Base-by-base conservation (phyloP, 2,329 filamentous ascomycete species). In the Colletotrichum musicola region DNA sequence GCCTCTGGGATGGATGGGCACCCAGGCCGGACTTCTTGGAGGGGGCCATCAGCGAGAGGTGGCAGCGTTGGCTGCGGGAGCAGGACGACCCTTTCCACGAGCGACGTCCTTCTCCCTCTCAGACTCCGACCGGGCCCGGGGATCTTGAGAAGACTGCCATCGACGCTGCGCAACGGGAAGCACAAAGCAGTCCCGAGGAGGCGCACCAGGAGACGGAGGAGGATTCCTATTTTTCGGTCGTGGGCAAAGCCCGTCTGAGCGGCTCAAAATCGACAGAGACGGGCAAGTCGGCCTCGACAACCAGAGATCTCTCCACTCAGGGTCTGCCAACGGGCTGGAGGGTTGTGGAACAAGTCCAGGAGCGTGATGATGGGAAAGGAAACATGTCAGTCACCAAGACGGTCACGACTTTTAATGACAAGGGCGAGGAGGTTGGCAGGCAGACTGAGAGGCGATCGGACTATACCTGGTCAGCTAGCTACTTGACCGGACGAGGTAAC, bases 1-100 rank as follows among this genome's bases (percentile, higher is more conserved):
- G 70, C 18, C 64, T 72, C 6, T 72, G 68, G 70, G 70, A 71
- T 18, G 70, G 70, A 22, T 72, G 70, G 70, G 64, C 64, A 16
- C 38, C 70, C 5, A 64, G 64, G 13, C 68, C 70, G 6, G 64
- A 64, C 27, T 55, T 69, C 20, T 18, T 71, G 35, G 64, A 71
- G 3, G 65, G 59, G 16, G 57, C 59, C 40, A 62, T 69, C 42
- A 68, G 61, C 35, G 64, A 72, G 40, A 64, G 70, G 27, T 72
- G 70, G 70, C 61, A 40, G 13, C 69, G 64, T 22, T 72, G 70
- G 70, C 42, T 72, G 25, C 38, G 49, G 30, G 61, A 64, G 30
- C 69, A 72, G 35, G 62, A 71, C 16, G 62, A 63, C 18, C 68
- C 61, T 13, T 72, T 72, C 44, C 55, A 56, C 7, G 65, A 65